Base-by-base conservation (phyloP, 2,329 filamentous ascomycete species). In the Hypoxylon sp. region DNA sequence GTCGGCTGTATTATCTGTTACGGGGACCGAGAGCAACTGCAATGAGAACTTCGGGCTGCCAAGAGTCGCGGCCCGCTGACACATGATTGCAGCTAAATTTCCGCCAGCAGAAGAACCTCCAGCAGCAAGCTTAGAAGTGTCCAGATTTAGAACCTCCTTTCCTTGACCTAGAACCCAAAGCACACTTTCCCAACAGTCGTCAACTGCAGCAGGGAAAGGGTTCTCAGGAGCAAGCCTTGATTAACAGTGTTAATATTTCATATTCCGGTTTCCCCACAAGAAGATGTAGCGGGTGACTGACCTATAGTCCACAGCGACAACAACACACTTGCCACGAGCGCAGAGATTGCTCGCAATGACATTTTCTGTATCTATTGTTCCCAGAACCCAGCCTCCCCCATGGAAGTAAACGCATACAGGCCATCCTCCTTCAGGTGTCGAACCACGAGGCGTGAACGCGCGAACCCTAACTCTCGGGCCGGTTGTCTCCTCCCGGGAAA, bases 381-480 rank as follows among this genome's bases (percentile, higher is more conserved):
- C 87, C 31, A 88, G 71, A 2, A 88, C 86, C 86, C 86, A 89
- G 3, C 87, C 87, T 0, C 87, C 87, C 3, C 87, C 87, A 70
- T 89, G 87, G 71, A 83, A 86, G 74, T 87, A 90, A 3, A 89
- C 70, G 74, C 85, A 83, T 6, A 85, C 81, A 1, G 87, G 87
- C 86, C 86, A 89, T 26, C 87, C 87, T 0, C 69, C 72, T 0
- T 72, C 76, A 0, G 86, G 85, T 10, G 65, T 78, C 4, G 78
- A 67, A 0, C 83, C 84, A 4, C 76, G 73, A 0, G 87, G 87
- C 1, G 82, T 86, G 70, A 88, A 89, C 35, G 80, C 82, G 14
- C 86, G 81, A 13, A 88, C 73, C 1, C 69, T 70, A n/a, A 88
- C 75, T 19, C 83, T 78, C 0, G 84, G 84, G 0, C 86, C 86